Evolutionary conservation across 2,329 filamentous ascomycete genomes (phyloP), one percentile per base, ranked within the genome.

Genomic region (Teratosphaeria destructans): DNA sequence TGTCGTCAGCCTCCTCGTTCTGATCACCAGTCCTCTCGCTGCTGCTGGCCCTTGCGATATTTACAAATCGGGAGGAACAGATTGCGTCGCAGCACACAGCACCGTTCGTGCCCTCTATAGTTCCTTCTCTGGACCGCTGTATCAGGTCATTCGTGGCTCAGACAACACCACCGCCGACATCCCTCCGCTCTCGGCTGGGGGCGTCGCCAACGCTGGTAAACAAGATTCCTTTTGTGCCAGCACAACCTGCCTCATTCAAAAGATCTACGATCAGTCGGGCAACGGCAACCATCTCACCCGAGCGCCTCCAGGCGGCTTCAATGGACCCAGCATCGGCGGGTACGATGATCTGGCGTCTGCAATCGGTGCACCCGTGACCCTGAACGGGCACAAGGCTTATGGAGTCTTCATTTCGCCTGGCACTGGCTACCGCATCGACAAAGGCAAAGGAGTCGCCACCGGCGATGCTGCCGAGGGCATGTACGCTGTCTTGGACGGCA

Each of bases 211-310:
- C 66, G 81, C 83, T 5, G 79, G 77, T 0, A 68, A 78, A 14
- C 85, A 87, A 67, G 67, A 87, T 71, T 64, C 74, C 0, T 87
- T 87, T 71, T 87, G 85, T 65, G 70, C 75, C 8, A 69, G 73
- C 55, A 85, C 83, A 0, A 85, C 82, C 12, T 87, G 85, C 65
- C 73, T 85, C 29, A 86, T 87, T 66, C 79, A 78, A 0, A 76
- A 82, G 65, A 85, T 70, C 58, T 86, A 87, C 67, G 85, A 87
- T 68, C 85, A 87, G 71, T 85, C 84, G 10, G 83, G 83, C 57
- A 71, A 71, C 1, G 77, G 77, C 0, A 87, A 87, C 62, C 80
- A 87, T 65, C 81, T 87, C 5, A 84, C 80, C 0, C 82, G 82
- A 61, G 85, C 84, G 1, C 62, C 62, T 32, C 78, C 79, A 0